phyloP scores from a whole-genome alignment of 2,329 filamentous ascomycete genomes.

The Diplodia mutila region DNA sequence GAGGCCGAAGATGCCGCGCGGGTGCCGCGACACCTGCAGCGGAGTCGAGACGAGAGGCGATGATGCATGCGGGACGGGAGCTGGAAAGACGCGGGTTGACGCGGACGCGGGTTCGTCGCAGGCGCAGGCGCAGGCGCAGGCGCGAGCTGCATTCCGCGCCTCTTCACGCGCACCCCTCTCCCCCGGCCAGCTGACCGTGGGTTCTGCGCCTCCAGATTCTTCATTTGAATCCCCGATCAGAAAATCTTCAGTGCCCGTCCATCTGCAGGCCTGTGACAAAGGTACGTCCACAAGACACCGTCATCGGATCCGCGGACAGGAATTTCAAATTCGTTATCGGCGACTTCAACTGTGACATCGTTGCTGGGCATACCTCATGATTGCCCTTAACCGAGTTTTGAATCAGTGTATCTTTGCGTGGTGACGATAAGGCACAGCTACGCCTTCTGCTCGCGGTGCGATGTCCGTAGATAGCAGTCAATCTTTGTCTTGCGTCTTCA shows the following conservation, averaged over 20 bases:
- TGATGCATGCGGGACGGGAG: background rate
- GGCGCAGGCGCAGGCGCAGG: background rate
- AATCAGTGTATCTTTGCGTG: background rate
- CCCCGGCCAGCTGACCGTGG: conserved; percentile 9
- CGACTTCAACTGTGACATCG: too few species aligned
- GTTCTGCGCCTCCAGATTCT: background rate
- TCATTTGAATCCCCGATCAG: background rate
- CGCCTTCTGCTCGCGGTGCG: background rate
- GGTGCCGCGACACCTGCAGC: background rate
- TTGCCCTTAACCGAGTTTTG: background rate
- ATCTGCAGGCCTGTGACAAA: background rate
- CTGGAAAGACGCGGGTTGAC: background rate
- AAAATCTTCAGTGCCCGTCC: background rate
- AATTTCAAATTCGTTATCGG: background rate
- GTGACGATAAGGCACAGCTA: background rate
- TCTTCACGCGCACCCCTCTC: background rate
- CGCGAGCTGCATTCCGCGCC: background rate
- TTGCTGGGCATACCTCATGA: conserved; percentile 12
- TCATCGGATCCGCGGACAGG: conserved; percentile 1
- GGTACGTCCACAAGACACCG: background rate
- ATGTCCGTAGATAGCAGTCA: background rate
- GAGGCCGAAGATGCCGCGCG: background rate
- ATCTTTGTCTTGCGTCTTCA: background rate
- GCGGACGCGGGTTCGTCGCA: background rate
- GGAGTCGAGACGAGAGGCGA: conserved; percentile 4